Conservation (phyloP, 225 moss, liverwort and hornwort species). For the Pseudisothecium myosuroides region DNA sequence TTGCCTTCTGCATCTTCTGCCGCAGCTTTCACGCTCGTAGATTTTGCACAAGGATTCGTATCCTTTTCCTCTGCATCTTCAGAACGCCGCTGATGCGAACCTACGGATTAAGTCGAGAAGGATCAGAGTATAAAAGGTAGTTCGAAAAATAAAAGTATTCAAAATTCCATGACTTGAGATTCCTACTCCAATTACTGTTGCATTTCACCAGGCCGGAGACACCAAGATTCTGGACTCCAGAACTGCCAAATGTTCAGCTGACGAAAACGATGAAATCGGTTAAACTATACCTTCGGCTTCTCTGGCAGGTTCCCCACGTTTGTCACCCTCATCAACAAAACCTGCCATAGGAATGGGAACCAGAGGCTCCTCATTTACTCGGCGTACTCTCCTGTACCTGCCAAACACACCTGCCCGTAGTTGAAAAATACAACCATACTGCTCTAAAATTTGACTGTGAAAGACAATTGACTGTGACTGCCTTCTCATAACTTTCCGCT, state of each 20-base stretch:
- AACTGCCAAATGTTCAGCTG: background rate
- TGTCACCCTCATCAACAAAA: conserved; percentile 12
- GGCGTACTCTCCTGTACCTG: conserved; percentile 37
- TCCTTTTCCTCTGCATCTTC: conserved; percentile 27
- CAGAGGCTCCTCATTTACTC: conserved; percentile 20
- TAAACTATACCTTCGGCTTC: conserved; percentile 6
- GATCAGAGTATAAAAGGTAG: background rate
- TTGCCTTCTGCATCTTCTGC: conserved; percentile 15
- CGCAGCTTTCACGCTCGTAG: background rate
- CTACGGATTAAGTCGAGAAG: background rate
- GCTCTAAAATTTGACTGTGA: background rate
- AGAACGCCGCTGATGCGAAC: conserved; percentile 6
- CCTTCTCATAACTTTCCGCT: background rate
- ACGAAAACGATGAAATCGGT: background rate
- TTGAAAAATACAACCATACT: background rate
- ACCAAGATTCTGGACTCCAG: background rate
- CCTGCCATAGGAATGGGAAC: conserved; percentile 45
- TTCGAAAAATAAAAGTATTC: background rate
- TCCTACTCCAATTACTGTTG: background rate
- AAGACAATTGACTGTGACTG: background rate
- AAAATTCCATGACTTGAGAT: background rate
- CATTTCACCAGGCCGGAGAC: background rate
- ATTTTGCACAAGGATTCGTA: background rate
- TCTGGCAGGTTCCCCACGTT: background rate
- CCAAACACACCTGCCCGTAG: background rate